Conservation (phyloP, 2,329 filamentous ascomycete genomes). For the Fusarium goolgardi region DNA sequence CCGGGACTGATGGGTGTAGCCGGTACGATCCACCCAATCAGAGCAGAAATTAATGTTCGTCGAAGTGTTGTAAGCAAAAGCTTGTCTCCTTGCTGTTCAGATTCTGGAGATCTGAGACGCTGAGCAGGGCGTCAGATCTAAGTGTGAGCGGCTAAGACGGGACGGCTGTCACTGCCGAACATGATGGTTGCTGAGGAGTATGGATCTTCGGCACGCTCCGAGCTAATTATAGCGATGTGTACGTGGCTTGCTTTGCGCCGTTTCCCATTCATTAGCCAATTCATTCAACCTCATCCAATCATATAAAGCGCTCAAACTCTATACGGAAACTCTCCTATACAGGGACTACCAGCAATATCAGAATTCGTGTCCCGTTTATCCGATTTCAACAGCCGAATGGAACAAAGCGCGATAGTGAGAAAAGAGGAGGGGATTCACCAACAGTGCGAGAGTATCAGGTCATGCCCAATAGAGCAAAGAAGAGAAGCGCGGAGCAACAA, state of each 20-base stretch:
- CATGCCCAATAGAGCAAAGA: background rate
- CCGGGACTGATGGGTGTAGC: background rate
- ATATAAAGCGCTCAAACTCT: background rate
- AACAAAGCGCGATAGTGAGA: background rate
- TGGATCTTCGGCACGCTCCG: conserved; percentile 5
- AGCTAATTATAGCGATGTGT: background rate
- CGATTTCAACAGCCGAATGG: background rate
- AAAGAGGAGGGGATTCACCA: background rate
- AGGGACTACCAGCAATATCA: background rate
- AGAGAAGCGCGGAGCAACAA: background rate
- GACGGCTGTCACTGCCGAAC: background rate
- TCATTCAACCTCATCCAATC: background rate
- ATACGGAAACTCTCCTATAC: background rate
- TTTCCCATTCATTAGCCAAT: background rate
- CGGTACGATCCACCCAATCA: too few species aligned
- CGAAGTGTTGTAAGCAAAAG: too few species aligned
- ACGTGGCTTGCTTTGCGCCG: background rate
- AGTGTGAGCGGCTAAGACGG: conserved; percentile 3
- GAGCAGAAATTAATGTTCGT: fast-evolving
- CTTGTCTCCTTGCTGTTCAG: background rate
- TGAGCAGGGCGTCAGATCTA: background rate
- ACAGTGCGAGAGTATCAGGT: background rate
- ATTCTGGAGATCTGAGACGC: background rate
- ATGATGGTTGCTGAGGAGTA: background rate
- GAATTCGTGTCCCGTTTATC: background rate